Conservation (phyloP, 208 protist species). For the Leishmania lainsoni region DNA sequence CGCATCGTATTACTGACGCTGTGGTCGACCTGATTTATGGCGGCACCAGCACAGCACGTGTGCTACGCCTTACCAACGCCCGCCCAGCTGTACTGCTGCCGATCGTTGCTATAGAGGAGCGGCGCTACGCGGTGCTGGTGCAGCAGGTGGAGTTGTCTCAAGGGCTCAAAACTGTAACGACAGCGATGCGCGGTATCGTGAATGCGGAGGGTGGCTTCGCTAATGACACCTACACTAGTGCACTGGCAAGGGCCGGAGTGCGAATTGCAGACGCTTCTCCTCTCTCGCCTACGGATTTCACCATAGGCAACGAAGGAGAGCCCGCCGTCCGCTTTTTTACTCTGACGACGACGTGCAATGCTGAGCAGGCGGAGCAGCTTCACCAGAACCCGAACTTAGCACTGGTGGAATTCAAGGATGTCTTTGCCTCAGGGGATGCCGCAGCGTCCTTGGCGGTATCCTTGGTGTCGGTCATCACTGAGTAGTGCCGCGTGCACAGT, state of each 20-base stretch:
- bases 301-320: slow-evolving; percentile 69
- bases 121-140: slow-evolving; percentile 46
- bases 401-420: slow-evolving; percentile 47
- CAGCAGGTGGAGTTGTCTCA: slow-evolving; percentile 40
- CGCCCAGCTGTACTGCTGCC: slow-evolving; percentile 55
- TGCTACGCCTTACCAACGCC: slow-evolving; percentile 41
- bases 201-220: slow-evolving; percentile 29
- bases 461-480: slow-evolving; percentile 19
- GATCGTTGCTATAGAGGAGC: slow-evolving; percentile 34
- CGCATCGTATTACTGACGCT: slow-evolving; percentile 62
- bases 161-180: slow-evolving; percentile 34
- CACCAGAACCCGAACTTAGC: slow-evolving; percentile 17
- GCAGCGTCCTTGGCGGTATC: slow-evolving; percentile 58
- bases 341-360: slow-evolving; percentile 24
- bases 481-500: background rate
- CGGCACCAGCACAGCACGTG: slow-evolving; percentile 22
- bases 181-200: slow-evolving; percentile 51
- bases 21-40: slow-evolving; percentile 62
- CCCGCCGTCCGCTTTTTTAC: slow-evolving; percentile 49
- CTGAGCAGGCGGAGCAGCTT: slow-evolving; percentile 26
- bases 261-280: slow-evolving; percentile 18
- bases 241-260: slow-evolving; percentile 40
- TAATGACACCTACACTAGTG: slow-evolving; percentile 19
- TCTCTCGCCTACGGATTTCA: slow-evolving; percentile 34
- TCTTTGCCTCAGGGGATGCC: slow-evolving; percentile 46